phyloP scores from a whole-genome alignment of 1,284 basidiomycete species.

The Coniophora puteana region DNA sequence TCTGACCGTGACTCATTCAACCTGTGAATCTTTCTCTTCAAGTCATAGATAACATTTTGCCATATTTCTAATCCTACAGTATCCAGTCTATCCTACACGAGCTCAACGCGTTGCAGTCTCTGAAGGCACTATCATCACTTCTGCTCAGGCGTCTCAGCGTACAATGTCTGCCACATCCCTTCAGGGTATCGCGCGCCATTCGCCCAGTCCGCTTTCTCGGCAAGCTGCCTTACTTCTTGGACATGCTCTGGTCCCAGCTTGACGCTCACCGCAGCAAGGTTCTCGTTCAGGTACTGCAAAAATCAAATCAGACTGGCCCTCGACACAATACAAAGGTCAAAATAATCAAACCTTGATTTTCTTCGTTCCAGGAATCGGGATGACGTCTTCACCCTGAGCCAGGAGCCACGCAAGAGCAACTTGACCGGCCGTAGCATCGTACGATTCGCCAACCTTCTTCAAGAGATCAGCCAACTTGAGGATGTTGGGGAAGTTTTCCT shows the following conservation, averaged over 20 bases:
- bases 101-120: too few relatives aligned
- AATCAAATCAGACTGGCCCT: not conserved
- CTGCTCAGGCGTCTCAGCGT: slow-evolving; percentile 20
- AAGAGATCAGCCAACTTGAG: slow-evolving; percentile 36
- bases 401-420: slow-evolving; percentile 44
- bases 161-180: slow-evolving; percentile 2
- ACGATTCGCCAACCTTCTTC: slow-evolving; percentile 26
- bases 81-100: too few relatives aligned
- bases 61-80: too few relatives aligned
- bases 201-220: slow-evolving; percentile 22
- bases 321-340: not conserved
- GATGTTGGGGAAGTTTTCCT: slow-evolving; percentile 41
- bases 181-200: slow-evolving; percentile 18
- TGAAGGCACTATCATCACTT: too few relatives aligned
- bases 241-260: slow-evolving; percentile 29
- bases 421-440: slow-evolving; percentile 38
- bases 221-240: slow-evolving; percentile 26
- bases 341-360: slow-evolving; percentile 21
- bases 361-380: slow-evolving; percentile 30
- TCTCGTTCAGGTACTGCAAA: slow-evolving; percentile 37
- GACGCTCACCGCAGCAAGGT: slow-evolving; percentile 29
- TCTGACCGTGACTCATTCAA: too few relatives aligned
- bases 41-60: too few relatives aligned
- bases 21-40: too few relatives aligned
- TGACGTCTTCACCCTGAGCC: slow-evolving; percentile 33